A percentile compares a stretch with the other conserved stretches of the same genome.
phyloP scores from a whole-genome alignment of 2,329 filamentous ascomycete species.

The Teratosphaeriaceae sp. region DNA sequence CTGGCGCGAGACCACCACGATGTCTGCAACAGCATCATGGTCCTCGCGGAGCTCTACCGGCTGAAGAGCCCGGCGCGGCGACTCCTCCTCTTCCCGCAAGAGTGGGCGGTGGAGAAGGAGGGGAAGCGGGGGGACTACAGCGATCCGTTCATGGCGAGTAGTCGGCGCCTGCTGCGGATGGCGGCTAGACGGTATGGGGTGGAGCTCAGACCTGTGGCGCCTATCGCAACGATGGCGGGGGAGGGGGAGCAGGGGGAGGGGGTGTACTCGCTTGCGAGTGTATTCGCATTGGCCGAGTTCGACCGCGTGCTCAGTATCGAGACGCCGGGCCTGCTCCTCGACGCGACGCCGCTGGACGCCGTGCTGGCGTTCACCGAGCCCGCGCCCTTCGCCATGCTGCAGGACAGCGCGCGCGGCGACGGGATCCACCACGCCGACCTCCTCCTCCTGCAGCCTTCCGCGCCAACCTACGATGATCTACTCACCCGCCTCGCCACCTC shows the following conservation, averaged over 20 bases:
- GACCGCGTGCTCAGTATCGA: conserved; percentile 41
- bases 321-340: conserved; percentile 39
- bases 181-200: conserved; percentile 42
- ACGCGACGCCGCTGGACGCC: conserved; percentile 40
- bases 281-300: conserved; percentile 39
- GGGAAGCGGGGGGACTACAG: conserved; percentile 28
- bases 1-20: conserved; percentile 39
- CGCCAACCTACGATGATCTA: conserved; percentile 13
- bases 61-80: conserved; percentile 40
- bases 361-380: conserved; percentile 27
- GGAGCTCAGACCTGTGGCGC: conserved; percentile 37
- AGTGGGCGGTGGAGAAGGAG: conserved; percentile 29
- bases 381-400: conserved; percentile 25
- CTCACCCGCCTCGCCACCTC: conserved; percentile 11
- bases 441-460: conserved; percentile 23
- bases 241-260: conserved; percentile 24
- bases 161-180: conserved; percentile 36
- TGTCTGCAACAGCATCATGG: conserved; percentile 45
- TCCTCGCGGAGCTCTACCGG: conserved; percentile 40
- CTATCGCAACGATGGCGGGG: conserved; percentile 31
- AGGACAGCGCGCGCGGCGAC: conserved; percentile 19
- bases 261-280: conserved; percentile 37
- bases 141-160: conserved; percentile 39
- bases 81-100: conserved; percentile 40
- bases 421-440: conserved; percentile 29